A percentile compares a stretch with the other conserved stretches of the same genome.
Evolutionary conservation across 2,329 filamentous ascomycete species (phyloP).

Genomic region (Aspergillus sp.): DNA sequence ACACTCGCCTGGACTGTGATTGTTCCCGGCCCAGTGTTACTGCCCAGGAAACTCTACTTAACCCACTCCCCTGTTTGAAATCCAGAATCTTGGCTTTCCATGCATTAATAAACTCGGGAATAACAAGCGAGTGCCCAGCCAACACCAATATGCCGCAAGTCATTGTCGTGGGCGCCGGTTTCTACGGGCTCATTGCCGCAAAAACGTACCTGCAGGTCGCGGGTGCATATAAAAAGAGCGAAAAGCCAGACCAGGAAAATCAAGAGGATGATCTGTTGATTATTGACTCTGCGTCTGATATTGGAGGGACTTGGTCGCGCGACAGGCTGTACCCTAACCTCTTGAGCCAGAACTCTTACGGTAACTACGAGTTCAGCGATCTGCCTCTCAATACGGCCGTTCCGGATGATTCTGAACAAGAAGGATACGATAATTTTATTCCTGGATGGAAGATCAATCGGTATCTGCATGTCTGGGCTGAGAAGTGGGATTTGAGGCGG

Average conservation of each 20-base stretch:
- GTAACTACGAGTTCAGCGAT: slow-evolving; percentile 31
- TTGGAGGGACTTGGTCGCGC: slow-evolving; percentile 29
- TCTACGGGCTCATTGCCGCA: slow-evolving; percentile 29
- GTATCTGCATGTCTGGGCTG: slow-evolving; percentile 24
- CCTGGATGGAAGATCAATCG: slow-evolving; percentile 27
- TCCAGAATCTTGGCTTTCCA: not conserved
- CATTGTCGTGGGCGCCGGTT: not conserved
- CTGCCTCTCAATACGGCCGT: slow-evolving; percentile 19
- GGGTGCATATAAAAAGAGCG: not conserved
- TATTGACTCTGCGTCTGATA: slow-evolving; percentile 24
- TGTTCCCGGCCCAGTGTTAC: not conserved
- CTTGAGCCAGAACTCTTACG: slow-evolving; percentile 28
- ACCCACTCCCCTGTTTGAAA: too few relatives aligned
- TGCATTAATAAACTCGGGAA: not conserved
- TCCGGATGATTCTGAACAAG: slow-evolving; percentile 6
- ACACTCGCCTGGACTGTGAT: not conserved
- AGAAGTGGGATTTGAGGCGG: slow-evolving; percentile 22
- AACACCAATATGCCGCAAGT: not conserved
- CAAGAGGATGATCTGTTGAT: slow-evolving; percentile 17
- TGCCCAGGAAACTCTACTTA: too few relatives aligned
- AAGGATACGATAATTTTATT: slow-evolving; percentile 19
- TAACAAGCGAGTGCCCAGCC: not conserved
- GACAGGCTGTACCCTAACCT: slow-evolving; percentile 30
- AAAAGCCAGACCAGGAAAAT: not conserved
- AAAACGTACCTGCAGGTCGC: slow-evolving; percentile 30